Conservation (phyloP, 2,329 filamentous ascomycete species). For the Dactylellina drechsleri region DNA sequence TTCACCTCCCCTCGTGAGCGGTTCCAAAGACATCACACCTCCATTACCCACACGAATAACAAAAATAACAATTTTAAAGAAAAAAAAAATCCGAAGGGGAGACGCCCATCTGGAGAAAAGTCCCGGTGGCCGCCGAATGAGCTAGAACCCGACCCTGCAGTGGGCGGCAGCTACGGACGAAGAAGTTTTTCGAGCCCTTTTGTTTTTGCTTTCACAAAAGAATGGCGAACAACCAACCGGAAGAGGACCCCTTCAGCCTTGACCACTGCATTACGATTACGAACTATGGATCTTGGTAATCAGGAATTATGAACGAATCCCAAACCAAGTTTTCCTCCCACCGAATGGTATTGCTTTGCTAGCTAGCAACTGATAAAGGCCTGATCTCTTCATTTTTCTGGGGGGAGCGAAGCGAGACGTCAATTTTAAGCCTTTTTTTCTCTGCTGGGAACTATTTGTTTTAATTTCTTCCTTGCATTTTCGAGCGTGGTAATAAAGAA, state of each 20-base stretch:
- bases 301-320: constrained; percentile 46
- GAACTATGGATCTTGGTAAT: constrained; percentile 12
- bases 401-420: constrained; percentile 54
- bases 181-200: constrained; percentile 28
- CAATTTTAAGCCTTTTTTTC: constrained; percentile 55
- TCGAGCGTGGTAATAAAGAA: constrained; percentile 36
- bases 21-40: constrained; percentile 55
- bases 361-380: constrained; percentile 41
- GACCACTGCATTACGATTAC: not conserved
- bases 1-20: constrained; percentile 53
- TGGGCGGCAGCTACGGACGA: constrained; percentile 37
- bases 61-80: constrained; percentile 23
- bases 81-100: constrained; percentile 34
- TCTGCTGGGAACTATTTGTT: constrained; percentile 43
- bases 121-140: constrained; percentile 48
- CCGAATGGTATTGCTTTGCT: constrained; percentile 36
- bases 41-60: constrained; percentile 24
- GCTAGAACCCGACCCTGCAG: constrained; percentile 48
- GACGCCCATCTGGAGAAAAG: constrained; percentile 45
- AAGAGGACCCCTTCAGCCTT: constrained; percentile 30
- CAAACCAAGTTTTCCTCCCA: constrained; percentile 46
- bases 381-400: constrained; percentile 14
- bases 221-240: constrained; percentile 24
- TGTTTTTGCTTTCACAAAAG: constrained; percentile 8
- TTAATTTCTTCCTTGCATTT: constrained; percentile 50